Conservation (phyloP, 306 rosid species). For the Vicia faba region DNA sequence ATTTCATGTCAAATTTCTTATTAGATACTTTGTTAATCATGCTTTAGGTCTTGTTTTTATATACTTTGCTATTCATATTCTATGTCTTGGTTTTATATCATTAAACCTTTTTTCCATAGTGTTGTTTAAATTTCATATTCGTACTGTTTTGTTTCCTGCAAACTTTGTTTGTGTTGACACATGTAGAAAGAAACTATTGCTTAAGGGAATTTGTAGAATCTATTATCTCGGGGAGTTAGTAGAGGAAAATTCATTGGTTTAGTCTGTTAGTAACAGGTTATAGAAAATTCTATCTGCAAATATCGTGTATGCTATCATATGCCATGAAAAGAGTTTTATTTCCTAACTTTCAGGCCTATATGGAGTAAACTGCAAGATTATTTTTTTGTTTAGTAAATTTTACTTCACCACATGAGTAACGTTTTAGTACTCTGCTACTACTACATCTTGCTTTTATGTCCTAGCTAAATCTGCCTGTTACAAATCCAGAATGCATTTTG, state of each 20-base stretch:
- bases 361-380: background rate
- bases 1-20: background rate
- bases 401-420: constrained; percentile 15
- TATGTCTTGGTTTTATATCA: background rate
- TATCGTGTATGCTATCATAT: constrained; percentile 4
- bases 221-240: constrained; percentile 3
- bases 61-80: background rate
- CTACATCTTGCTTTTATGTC: background rate
- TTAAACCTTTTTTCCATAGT: background rate
- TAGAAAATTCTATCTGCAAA: background rate
- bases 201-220: constrained; percentile 5
- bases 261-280: background rate
- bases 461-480: constrained; percentile 16
- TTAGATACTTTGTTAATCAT: background rate
- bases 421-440: background rate
- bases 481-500: background rate
- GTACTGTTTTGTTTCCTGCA: constrained; percentile 1
- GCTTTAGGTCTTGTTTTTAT: background rate
- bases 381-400: background rate
- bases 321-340: background rate
- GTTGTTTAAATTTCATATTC: background rate
- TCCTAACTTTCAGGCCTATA: constrained; percentile 3
- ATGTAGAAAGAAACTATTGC: background rate
- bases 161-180: background rate
- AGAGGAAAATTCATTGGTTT: constrained; percentile 17